These are phyloP conservation scores for Phoma sp. DNA, from an alignment of 2,329 filamentous ascomycete species.

Conservation along the genomic window DNA sequence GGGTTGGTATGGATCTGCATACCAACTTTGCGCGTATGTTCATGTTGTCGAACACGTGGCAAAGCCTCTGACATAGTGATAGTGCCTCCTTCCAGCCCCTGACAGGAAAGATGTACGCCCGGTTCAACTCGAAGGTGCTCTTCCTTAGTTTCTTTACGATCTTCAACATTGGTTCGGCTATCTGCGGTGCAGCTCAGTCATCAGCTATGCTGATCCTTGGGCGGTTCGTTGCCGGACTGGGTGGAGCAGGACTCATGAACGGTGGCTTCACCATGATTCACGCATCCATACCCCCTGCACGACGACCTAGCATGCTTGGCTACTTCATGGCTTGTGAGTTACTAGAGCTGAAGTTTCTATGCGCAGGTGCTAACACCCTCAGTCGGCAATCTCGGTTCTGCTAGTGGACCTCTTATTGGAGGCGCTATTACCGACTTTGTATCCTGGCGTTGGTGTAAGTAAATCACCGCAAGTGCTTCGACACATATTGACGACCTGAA, in stretches of 20 bases:
- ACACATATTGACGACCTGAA: background rate
- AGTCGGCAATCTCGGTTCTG: constrained; percentile 50
- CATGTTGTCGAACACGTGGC: background rate
- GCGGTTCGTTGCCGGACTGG: constrained; percentile 21
- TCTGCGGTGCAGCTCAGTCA: constrained; percentile 23
- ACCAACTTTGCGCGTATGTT: constrained; percentile 46
- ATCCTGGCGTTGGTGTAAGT: constrained; percentile 55
- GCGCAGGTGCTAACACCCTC: constrained; percentile 18
- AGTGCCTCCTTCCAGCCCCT: constrained; percentile 21
- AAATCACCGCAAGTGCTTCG: constrained; percentile 18
- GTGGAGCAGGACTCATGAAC: constrained; percentile 41
- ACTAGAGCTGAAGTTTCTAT: background rate
- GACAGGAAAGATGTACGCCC: constrained; percentile 25
- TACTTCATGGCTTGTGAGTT: constrained; percentile 51
- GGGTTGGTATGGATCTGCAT: constrained; percentile 38
- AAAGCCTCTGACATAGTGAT: background rate
- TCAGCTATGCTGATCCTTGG: constrained; percentile 21
- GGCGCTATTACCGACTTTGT: constrained; percentile 51
- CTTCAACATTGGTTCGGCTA: constrained; percentile 21
- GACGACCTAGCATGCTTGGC: constrained; percentile 53
- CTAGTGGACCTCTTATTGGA: constrained; percentile 56
- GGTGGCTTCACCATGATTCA: constrained; percentile 49
- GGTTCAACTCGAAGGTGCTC: constrained; percentile 11
- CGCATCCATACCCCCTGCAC: constrained; percentile 46
- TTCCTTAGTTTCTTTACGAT: constrained; percentile 16